Evolutionary conservation across 2,329 filamentous ascomycete genomes (phyloP).

Genomic region (Thermothelomyces thermophilus): DNA sequence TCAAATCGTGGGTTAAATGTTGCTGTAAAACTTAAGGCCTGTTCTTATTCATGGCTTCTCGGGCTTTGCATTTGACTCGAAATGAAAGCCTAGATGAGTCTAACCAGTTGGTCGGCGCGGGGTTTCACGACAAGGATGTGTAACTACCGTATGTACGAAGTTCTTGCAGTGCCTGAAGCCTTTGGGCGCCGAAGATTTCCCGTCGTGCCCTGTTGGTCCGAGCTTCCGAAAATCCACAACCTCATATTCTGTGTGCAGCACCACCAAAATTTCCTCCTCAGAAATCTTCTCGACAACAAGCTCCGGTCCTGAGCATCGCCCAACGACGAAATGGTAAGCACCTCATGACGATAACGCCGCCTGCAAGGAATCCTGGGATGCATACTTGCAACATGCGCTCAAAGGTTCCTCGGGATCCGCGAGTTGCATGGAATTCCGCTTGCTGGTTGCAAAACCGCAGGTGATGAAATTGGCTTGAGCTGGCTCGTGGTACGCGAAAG

Average conservation of each 20-base stretch:
- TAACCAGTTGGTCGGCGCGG: no score
- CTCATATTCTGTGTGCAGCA: conserved; percentile 21
- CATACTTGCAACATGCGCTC: conserved; percentile 24
- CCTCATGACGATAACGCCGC: conserved; percentile 28
- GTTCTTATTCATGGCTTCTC: not conserved
- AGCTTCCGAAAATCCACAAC: conserved; percentile 23
- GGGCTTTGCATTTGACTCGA: not conserved
- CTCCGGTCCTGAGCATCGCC: conserved; percentile 40
- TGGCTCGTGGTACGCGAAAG: conserved; percentile 45
- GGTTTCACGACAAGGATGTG: no score
- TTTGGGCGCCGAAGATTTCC: conserved; percentile 17
- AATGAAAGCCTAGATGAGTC: not conserved
- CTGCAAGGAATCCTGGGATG: conserved; percentile 26
- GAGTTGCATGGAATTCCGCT: conserved; percentile 36
- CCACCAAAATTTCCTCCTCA: conserved; percentile 19
- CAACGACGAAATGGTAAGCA: conserved; percentile 59
- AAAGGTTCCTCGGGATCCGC: conserved; percentile 29
- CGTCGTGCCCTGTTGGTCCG: conserved; percentile 22
- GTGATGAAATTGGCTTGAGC: conserved; percentile 66
- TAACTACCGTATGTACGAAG: no score
- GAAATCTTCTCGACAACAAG: conserved; percentile 33
- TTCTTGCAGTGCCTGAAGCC: no score
- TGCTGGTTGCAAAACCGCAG: conserved; percentile 37
- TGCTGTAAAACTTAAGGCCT: no score
- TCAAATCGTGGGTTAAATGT: not conserved